Conservation (phyloP, 2,329 filamentous ascomycete species). For the Eutypa lata region DNA sequence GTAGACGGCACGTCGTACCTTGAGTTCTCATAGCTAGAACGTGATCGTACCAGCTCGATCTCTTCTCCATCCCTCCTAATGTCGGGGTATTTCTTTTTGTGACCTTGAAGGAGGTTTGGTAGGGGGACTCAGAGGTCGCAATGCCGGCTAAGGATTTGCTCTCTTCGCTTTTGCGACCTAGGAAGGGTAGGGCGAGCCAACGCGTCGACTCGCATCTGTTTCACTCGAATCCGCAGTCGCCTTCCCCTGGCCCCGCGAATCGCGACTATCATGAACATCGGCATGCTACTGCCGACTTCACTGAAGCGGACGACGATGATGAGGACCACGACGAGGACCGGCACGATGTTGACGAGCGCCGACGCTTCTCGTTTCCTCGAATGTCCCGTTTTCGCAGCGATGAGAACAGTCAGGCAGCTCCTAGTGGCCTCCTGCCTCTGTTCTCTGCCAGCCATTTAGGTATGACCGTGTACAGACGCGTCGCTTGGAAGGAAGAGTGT, state of each 20-base stretch:
- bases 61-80: constrained; percentile 10
- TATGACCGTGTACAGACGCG: constrained; percentile 32
- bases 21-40: neutral
- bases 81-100: constrained; percentile 13
- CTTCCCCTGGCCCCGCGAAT: constrained; percentile 24
- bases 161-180: constrained; percentile 27
- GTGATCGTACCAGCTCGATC: neutral
- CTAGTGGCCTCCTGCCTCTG: constrained; percentile 58
- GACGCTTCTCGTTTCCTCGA: constrained; percentile 8
- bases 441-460: constrained; percentile 78
- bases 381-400: constrained; percentile 33
- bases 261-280: constrained; percentile 37
- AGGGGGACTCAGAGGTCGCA: constrained; percentile 15
- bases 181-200: constrained; percentile 10
- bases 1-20: neutral
- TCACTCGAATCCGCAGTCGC: constrained; percentile 20
- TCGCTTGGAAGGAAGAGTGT: neutral
- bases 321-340: constrained; percentile 38
- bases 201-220: constrained; percentile 22
- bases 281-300: constrained; percentile 63
- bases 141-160: constrained; percentile 30
- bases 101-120: constrained; percentile 13
- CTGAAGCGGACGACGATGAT: constrained; percentile 57
- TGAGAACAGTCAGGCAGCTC: constrained; percentile 31
- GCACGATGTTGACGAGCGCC: constrained; percentile 21